phyloP scores from a whole-genome alignment of 352 stramenopile genomes.

The Phytopythium vexans region DNA sequence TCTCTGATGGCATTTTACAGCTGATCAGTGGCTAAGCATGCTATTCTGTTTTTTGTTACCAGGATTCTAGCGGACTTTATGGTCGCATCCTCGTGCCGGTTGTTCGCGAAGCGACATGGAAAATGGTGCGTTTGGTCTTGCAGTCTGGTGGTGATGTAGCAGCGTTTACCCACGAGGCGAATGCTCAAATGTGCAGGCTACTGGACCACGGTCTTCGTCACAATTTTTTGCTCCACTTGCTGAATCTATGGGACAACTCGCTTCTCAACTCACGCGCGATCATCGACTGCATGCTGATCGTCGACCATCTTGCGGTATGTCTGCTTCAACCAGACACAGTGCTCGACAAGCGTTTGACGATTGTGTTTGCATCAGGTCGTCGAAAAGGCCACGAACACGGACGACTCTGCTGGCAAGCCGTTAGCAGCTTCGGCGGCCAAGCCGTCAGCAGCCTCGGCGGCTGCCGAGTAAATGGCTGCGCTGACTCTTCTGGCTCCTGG shows the following conservation, averaged over 20 bases:
- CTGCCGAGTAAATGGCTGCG: conserved; percentile 8
- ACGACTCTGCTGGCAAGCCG: neutral
- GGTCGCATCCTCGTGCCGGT: conserved; percentile 79
- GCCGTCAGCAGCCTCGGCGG: conserved; percentile 1
- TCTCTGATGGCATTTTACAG: neutral
- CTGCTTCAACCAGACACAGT: neutral
- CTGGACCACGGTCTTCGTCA: conserved; percentile 70
- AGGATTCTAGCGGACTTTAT: conserved; percentile 86
- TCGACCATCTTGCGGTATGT: conserved; percentile 59
- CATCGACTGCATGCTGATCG: conserved; percentile 87
- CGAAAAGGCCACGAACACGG: neutral
- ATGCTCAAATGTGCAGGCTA: conserved; percentile 32
- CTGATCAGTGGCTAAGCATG: neutral
- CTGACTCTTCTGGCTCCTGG: no score
- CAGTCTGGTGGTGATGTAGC: neutral
- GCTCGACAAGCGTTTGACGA: neutral
- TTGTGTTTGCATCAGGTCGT: neutral
- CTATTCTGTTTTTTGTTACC: conserved; percentile 1
- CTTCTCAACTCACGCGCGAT: conserved; percentile 82
- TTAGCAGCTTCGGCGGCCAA: neutral
- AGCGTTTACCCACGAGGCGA: neutral
- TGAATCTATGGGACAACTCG: conserved; percentile 91
- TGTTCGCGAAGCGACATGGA: conserved; percentile 79
- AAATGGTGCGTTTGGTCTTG: conserved; percentile 50
- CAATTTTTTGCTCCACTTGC: conserved; percentile 87